These are phyloP conservation scores for Hymenoscyphus occultus DNA, from an alignment of 2,329 filamentous ascomycete genomes.

Conservation along the genomic window DNA sequence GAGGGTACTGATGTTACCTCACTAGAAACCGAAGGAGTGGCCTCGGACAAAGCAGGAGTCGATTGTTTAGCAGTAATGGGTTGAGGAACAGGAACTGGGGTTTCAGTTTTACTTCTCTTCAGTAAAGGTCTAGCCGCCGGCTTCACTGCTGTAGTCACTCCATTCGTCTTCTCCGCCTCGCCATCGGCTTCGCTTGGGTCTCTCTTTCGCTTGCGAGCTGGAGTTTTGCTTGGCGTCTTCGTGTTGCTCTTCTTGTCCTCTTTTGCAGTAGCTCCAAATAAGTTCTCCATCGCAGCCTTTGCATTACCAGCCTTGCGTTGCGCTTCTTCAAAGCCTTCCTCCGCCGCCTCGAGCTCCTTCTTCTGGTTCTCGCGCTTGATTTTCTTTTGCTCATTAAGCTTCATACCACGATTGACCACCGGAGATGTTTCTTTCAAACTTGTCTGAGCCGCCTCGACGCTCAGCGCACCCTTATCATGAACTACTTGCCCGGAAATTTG, in stretches of 20 bases:
- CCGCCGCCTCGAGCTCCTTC: constrained; percentile 61
- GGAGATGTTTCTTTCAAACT: constrained; percentile 57
- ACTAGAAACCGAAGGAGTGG: constrained; percentile 23
- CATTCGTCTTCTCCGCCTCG: constrained; percentile 26
- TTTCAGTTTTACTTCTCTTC: constrained; percentile 57
- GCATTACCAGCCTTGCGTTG: constrained; percentile 46
- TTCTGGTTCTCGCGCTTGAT: constrained; percentile 72
- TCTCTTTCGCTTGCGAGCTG: constrained; percentile 35
- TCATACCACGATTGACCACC: constrained; percentile 70
- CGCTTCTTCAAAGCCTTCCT: constrained; percentile 56
- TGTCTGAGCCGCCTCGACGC: constrained; percentile 41
- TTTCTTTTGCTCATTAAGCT: constrained; percentile 76
- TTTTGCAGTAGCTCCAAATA: constrained; percentile 31
- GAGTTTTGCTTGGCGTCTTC: constrained; percentile 26
- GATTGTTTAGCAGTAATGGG: constrained; percentile 35
- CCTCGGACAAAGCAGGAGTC: constrained; percentile 31
- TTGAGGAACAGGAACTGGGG: constrained; percentile 49
- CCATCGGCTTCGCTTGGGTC: constrained; percentile 20
- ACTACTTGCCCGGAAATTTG: constrained; percentile 40
- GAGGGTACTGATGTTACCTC: constrained; percentile 23
- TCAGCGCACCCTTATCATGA: constrained; percentile 59
- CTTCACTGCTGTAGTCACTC: constrained; percentile 20
- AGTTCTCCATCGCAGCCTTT: constrained; percentile 40
- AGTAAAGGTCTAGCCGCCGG: constrained; percentile 37
- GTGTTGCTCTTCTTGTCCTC: constrained; percentile 22